phyloP scores from a whole-genome alignment of 768 basidiomycete genomes.

The Clathrus columnatus region DNA sequence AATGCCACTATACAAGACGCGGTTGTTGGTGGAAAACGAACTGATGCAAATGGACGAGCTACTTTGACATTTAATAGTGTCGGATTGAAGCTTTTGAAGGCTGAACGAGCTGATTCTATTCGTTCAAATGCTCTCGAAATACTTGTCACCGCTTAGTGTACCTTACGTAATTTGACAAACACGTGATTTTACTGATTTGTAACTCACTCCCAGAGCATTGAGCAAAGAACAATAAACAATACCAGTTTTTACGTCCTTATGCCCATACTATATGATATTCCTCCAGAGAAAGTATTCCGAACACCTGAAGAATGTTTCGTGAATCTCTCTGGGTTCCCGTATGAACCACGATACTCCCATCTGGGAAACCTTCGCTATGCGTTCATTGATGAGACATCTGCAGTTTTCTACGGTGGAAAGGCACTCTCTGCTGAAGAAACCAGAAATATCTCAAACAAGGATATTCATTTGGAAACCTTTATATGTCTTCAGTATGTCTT shows the following conservation, averaged over 20 bases:
- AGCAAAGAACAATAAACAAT: too few species aligned
- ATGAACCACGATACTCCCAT: conserved; percentile 6
- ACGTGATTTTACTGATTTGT: too few species aligned
- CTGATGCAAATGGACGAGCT: conserved; percentile 23
- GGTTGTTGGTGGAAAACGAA: conserved; percentile 17
- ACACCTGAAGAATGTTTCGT: conserved; percentile 4
- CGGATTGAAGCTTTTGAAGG: conserved; percentile 25
- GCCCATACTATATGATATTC: background rate
- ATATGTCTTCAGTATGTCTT: conserved; percentile 8
- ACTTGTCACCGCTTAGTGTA: too few species aligned
- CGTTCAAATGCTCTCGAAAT: conserved; percentile 24
- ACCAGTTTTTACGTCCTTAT: too few species aligned
- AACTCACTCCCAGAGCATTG: too few species aligned
- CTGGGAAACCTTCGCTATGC: conserved; percentile 7
- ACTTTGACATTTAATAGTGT: conserved; percentile 19
- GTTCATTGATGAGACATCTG: conserved; percentile 10
- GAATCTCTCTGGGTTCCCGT: conserved; percentile 4
- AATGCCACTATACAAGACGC: conserved; percentile 28
- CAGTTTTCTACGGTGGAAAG: background rate
- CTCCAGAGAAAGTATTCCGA: background rate
- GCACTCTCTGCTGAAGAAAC: background rate
- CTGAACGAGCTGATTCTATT: conserved; percentile 25
- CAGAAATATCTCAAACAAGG: background rate
- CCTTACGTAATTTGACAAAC: too few species aligned
- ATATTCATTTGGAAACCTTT: conserved; percentile 11